Percentiles rank a stretch among this genome's conserved stretches.
Conservation (phyloP, 179 eudicot genomes). For the Carnegiea gigantea region DNA sequence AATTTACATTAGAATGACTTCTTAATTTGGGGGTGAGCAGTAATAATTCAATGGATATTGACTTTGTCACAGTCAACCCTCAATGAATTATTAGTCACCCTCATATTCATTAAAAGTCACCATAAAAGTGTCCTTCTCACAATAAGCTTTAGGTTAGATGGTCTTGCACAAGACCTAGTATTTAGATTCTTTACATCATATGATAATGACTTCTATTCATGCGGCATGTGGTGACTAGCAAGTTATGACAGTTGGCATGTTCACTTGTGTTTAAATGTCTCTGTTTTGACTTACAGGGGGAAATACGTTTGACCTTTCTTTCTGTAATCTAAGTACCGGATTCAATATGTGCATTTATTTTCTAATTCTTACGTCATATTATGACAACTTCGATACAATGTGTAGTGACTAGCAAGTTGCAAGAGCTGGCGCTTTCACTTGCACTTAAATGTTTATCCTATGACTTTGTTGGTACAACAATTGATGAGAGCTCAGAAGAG, state of each 20-base stretch:
- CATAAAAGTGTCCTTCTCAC: too few species aligned
- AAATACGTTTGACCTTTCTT: background rate
- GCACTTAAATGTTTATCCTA: conserved; percentile 75
- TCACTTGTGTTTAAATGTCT: conserved; percentile 58
- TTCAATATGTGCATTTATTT: background rate
- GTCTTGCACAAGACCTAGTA: too few species aligned
- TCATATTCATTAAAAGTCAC: too few species aligned
- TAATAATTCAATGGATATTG: too few species aligned
- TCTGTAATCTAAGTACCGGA: background rate
- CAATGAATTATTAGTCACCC: too few species aligned
- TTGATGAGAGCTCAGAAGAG: conserved; percentile 88
- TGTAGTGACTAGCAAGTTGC: conserved; percentile 62
- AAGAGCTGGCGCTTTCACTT: conserved; percentile 78
- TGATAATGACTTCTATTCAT: conserved; percentile 2
- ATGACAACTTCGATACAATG: conserved; percentile 8
- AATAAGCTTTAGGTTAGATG: too few species aligned
- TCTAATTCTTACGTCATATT: conserved; percentile 1
- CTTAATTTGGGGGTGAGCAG: too few species aligned
- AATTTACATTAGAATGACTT: too few species aligned
- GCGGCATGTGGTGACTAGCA: conserved; percentile 42
- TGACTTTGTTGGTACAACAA: conserved; percentile 80
- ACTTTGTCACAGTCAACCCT: too few species aligned
- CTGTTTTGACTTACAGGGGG: conserved; percentile 75
- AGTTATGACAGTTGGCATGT: conserved; percentile 73
- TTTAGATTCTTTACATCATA: background rate